Conservation (phyloP, 768 basidiomycete species). For the Dacryopinax primogenitus region DNA sequence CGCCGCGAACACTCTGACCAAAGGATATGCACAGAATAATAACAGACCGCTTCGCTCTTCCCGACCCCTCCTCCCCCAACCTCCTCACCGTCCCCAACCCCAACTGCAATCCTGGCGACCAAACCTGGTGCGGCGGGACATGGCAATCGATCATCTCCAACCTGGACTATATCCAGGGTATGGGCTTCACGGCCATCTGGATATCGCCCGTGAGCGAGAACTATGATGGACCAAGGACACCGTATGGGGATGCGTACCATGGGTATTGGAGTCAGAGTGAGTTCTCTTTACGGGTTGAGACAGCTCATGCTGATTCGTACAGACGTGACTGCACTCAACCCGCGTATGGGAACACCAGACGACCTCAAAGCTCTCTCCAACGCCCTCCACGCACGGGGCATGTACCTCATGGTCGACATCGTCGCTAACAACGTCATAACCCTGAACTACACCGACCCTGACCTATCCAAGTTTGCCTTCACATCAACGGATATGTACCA, state of each 20-base stretch:
- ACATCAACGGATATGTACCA: slow-evolving; percentile 45
- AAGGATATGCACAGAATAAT: slow-evolving; percentile 41
- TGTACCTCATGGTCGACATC: slow-evolving; percentile 81
- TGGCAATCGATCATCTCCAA: slow-evolving; percentile 58
- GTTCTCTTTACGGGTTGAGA: not conserved
- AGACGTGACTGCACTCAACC: slow-evolving; percentile 54
- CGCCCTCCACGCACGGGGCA: slow-evolving; percentile 57
- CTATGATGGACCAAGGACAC: slow-evolving; percentile 53
- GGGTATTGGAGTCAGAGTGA: slow-evolving; percentile 54
- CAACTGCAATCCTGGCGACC: slow-evolving; percentile 43
- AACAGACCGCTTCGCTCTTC: slow-evolving; percentile 64
- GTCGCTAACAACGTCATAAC: slow-evolving; percentile 79
- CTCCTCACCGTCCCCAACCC: slow-evolving; percentile 55
- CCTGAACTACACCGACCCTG: slow-evolving; percentile 45
- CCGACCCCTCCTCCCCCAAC: slow-evolving; percentile 39
- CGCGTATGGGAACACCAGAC: slow-evolving; percentile 54
- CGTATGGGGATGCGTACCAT: slow-evolving; percentile 74
- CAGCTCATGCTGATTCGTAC: slow-evolving; percentile 21
- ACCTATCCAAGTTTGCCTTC: slow-evolving; percentile 56
- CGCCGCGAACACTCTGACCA: not conserved
- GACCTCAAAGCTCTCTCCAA: slow-evolving; percentile 55
- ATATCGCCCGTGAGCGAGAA: slow-evolving; percentile 73
- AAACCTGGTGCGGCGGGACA: slow-evolving; percentile 78
- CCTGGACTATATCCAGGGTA: slow-evolving; percentile 73
- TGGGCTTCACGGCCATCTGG: slow-evolving; percentile 80